A percentile compares a stretch with the other conserved stretches of the same genome.
phyloP scores from a whole-genome alignment of 2,329 filamentous ascomycete genomes.

The Aspergillus neotritici region DNA sequence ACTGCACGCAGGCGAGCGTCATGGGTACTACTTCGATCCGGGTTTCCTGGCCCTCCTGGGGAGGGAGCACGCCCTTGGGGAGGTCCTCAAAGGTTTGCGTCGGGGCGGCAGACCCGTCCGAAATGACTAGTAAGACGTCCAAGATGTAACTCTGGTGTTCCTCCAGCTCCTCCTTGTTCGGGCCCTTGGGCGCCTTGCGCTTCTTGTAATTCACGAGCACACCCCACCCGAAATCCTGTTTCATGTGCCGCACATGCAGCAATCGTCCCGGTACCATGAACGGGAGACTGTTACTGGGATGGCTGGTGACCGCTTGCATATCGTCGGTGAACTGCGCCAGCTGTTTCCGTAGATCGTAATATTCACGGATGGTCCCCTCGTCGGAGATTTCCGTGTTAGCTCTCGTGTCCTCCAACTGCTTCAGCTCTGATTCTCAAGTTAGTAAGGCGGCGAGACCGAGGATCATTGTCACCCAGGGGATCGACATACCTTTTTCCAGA shows the following conservation, averaged over 20 bases:
- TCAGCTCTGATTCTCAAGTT: slow-evolving; percentile 54
- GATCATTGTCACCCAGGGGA: not conserved
- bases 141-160: slow-evolving; percentile 76
- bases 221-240: slow-evolving; percentile 90
- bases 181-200: slow-evolving; percentile 60
- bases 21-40: slow-evolving; percentile 82
- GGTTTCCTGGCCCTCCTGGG: slow-evolving; percentile 57
- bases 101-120: slow-evolving; percentile 47
- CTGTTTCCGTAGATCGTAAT: slow-evolving; percentile 83
- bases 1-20: slow-evolving; percentile 75
- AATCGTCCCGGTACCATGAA: slow-evolving; percentile 86
- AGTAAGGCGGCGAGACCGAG: slow-evolving; percentile 13
- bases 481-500: slow-evolving; percentile 61
- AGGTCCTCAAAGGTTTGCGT: slow-evolving; percentile 60
- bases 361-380: slow-evolving; percentile 84
- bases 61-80: slow-evolving; percentile 56
- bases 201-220: slow-evolving; percentile 69
- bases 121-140: slow-evolving; percentile 69
- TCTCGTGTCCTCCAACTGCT: slow-evolving; percentile 68
- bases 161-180: slow-evolving; percentile 57
- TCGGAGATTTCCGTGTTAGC: slow-evolving; percentile 72
- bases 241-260: slow-evolving; percentile 74
- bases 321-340: slow-evolving; percentile 78
- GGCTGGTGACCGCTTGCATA: slow-evolving; percentile 85
- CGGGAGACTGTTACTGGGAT: slow-evolving; percentile 76